Evolutionary conservation across 108 stramenopile genomes (phyloP), one percentile per base, ranked within the genome.

Genomic region (Pseudonitzschia multistriata): DNA sequence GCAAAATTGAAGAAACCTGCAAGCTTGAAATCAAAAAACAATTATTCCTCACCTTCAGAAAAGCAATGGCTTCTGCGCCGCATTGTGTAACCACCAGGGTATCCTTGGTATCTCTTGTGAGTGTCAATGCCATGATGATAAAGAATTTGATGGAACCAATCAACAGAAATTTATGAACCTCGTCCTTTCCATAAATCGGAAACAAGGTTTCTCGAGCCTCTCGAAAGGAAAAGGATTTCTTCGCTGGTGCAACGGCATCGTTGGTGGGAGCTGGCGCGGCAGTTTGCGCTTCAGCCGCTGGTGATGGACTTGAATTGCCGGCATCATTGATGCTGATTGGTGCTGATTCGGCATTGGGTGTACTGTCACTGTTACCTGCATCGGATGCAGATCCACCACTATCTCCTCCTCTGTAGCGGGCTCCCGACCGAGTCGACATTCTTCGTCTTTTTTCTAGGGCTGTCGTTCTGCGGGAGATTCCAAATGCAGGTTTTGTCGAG

Each of bases 51-150:
- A 87, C 85, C 89, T 93, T 93, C 14, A 93, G 72, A 68, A 93
- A 93, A 13, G 92, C 95, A 80, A 98, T 98, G 29, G 96, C 92
- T 81, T 98, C 97, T 19, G 97, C 97, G 2, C 97, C 97, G 76
- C 96, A 96, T 61, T 91, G 91, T 10, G 97, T 96, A 27, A 98
- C 96, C 19, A 98, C 89, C 50, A 98, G 80, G 6, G 97, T 96
- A 77, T 98, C 97, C 80, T 98, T 98, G 15, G 91, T 88, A 76
- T 98, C 97, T 35, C 97, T 66, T 3, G 97, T 96, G 67, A 98
- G 62, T 19, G 95, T 96, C 67, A 98, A 76, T 10, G 96, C 96
- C 71, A 98, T 78, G 54, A 98, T 93, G 28, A 97, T 90, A 73
- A 95, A 96, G 87, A 98, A 97, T 68, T 97, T 96, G 72, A 98